A percentile compares a stretch with the other conserved stretches of the same genome.
Conservation (phyloP, 164 flowering plant species). For the Umbilicus rupestris region DNA sequence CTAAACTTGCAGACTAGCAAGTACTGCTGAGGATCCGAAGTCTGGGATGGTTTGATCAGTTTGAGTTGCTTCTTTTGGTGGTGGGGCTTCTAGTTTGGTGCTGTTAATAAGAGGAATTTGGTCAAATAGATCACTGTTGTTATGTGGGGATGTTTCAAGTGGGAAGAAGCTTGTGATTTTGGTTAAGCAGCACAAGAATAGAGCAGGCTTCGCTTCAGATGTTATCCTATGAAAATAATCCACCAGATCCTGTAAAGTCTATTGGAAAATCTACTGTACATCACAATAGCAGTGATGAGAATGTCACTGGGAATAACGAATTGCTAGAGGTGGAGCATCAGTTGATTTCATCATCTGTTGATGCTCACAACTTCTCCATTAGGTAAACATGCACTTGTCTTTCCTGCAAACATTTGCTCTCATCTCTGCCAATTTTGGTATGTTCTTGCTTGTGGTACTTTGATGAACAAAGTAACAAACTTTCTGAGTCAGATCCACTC, state of each 20-base stretch:
- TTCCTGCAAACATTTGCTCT: neutral
- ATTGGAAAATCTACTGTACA: constrained; percentile 7
- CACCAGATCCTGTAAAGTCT: constrained; percentile 55
- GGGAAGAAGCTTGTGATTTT: constrained; percentile 47
- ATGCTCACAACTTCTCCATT: constrained; percentile 54
- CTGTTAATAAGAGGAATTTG: neutral
- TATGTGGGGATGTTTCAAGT: neutral
- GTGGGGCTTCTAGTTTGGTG: constrained; percentile 1
- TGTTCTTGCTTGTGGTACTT: constrained; percentile 8
- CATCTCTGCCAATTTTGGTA: neutral
- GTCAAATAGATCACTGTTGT: neutral
- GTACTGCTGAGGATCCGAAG: neutral
- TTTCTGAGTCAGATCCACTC: neutral
- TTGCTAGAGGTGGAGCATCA: constrained; percentile 3
- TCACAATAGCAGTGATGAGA: constrained; percentile 4
- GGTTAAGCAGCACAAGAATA: constrained; percentile 42
- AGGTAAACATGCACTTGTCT: constrained; percentile 33
- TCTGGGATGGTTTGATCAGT: constrained; percentile 1
- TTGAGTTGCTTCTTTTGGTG: constrained; percentile 4
- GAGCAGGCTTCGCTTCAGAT: constrained; percentile 67
- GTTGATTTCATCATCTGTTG: constrained; percentile 4
- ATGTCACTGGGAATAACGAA: neutral
- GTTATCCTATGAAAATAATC: constrained; percentile 72
- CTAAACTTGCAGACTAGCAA: neutral
- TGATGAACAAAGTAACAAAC: neutral